Evolutionary conservation across 495 filamentous ascomycete genomes (phyloP), one percentile per base, ranked within the genome.

Genomic region (Xylaria castorea): DNA sequence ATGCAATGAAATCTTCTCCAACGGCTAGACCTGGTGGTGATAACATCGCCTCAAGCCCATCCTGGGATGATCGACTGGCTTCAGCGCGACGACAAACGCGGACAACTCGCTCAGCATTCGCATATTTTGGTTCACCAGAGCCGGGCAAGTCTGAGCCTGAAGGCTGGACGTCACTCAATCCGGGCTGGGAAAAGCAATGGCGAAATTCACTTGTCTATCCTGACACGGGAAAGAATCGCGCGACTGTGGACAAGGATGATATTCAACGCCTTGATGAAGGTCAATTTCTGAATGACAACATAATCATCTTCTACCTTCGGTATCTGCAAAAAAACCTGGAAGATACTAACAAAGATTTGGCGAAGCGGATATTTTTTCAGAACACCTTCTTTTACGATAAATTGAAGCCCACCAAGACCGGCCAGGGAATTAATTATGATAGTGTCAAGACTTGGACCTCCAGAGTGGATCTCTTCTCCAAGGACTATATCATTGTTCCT

Each of bases 211-310:
- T 98, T 25, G 84, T 92, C 2, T 96, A 91, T 76, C 92, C 93
- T 6, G 83, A 83, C 44, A 83, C 82, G 55, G 93, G 92, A 6
- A 89, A 89, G 72, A 91, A 90, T 73, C 90, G 90, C 73, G 89
- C 92, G 22, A 91, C 90, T 30, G 93, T 98, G 18, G 89, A 93
- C 68, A 91, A 91, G 73, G 85, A 88, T 22, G 96, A 99, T 79
- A 91, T 97, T 64, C 85, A 89, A 27, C 88, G 94, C 46, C 86
- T 98, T 25, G 91, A 95, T 66, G 93, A 93, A 72, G 90, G 89
- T n/a, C 87, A 97, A 75, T 97, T 92, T 68, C 80, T 99, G 22
- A 99, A 99, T 75, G 96, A 99, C 81, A 97, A 93, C 77, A 82
- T 99, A 36, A 91, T 99, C 68, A 89, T 86, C 25, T 98, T 97